Conservation (phyloP, 75 land plant genomes). For the Cryptomeria japonica region DNA sequence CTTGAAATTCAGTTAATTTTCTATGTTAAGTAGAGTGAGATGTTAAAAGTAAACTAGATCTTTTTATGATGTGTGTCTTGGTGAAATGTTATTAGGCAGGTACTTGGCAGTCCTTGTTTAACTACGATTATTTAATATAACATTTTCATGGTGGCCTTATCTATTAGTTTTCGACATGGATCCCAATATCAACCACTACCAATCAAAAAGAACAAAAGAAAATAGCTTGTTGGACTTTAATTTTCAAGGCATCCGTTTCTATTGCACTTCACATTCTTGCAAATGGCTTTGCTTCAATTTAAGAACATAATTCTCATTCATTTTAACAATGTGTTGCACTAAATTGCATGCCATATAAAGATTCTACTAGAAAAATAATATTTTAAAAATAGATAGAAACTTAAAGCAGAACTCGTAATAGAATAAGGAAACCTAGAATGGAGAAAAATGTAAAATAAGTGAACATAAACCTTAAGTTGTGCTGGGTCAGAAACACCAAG, state of each 20-base stretch:
- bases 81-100: too few species aligned
- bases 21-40: too few species aligned
- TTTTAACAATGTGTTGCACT: background rate
- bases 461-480: conserved; percentile 69
- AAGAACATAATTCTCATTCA: background rate
- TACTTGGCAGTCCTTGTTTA: too few species aligned
- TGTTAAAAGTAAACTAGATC: too few species aligned
- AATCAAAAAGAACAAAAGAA: background rate
- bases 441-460: background rate
- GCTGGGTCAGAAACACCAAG: conserved; percentile 75
- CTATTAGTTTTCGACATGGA: background rate
- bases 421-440: background rate
- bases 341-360: background rate
- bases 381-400: background rate
- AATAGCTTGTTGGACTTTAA: too few species aligned
- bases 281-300: background rate
- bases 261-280: background rate
- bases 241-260: background rate
- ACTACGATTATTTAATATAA: too few species aligned
- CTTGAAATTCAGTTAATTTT: too few species aligned
- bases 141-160: too few species aligned
- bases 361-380: background rate
- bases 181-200: background rate
- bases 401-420: background rate
- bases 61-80: too few species aligned